Percentiles rank a stretch among this genome's conserved stretches.
These are phyloP conservation scores for Camillea tinctor DNA, from an alignment of 2,329 filamentous ascomycete genomes.

Conservation along the genomic window DNA sequence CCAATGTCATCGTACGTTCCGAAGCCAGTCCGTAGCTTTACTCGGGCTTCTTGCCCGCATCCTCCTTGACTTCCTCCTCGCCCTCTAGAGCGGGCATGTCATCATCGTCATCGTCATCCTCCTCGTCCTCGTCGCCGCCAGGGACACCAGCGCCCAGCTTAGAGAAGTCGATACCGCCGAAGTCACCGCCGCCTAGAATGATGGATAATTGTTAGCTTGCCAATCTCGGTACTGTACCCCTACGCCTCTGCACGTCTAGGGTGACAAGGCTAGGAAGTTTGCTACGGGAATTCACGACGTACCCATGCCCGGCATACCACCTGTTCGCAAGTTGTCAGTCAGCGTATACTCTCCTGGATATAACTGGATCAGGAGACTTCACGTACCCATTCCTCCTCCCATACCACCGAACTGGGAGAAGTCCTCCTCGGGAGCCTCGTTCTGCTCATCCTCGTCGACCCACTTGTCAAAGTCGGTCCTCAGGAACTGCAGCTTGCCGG, in stretches of 20 bases:
- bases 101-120: slow-evolving; percentile 66
- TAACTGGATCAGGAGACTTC: slow-evolving; percentile 5
- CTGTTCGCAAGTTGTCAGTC: slow-evolving; percentile 30
- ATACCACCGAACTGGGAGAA: slow-evolving; percentile 65
- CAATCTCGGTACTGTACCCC: neutral
- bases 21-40: slow-evolving; percentile 7
- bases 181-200: slow-evolving; percentile 57
- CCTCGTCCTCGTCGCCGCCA: slow-evolving; percentile 50
- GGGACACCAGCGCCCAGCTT: slow-evolving; percentile 67
- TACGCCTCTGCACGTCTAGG: neutral
- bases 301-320: slow-evolving; percentile 49
- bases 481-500: slow-evolving; percentile 87
- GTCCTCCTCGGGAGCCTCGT: slow-evolving; percentile 83
- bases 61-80: slow-evolving; percentile 47
- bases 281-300: slow-evolving; percentile 32
- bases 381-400: slow-evolving; percentile 44
- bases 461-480: slow-evolving; percentile 99
- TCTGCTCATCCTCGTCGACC: slow-evolving; percentile 98
- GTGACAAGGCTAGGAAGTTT: neutral
- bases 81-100: slow-evolving; percentile 84
- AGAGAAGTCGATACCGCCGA: slow-evolving; percentile 89
- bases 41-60: slow-evolving; percentile 24
- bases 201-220: slow-evolving; percentile 18
- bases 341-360: slow-evolving; percentile 5
- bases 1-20: slow-evolving; percentile 10